These are phyloP conservation scores for Mortierella sp. DNA, from an alignment of 371 early-diverging fungal genomes.

Conservation along the genomic window DNA sequence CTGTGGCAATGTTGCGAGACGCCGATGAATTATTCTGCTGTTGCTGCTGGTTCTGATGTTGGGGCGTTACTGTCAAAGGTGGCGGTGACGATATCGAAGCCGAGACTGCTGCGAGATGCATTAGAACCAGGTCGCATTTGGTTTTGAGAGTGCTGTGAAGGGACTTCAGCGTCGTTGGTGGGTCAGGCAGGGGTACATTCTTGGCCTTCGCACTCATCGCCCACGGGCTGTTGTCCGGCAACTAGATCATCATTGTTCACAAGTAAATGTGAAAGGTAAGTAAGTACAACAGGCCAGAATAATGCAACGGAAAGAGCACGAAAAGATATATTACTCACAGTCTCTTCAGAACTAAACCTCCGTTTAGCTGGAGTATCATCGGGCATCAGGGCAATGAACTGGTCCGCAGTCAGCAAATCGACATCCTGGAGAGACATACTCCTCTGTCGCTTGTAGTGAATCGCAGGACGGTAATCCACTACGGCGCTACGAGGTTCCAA, in stretches of 20 bases:
- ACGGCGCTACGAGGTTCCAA: constrained; percentile 43
- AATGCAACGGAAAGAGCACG: background rate
- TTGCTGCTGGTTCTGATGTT: background rate
- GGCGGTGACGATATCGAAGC: background rate
- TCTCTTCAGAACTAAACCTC: constrained; percentile 52
- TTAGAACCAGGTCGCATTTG: constrained; percentile 23
- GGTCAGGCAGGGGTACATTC: constrained; percentile 24
- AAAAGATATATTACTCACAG: constrained; percentile 16
- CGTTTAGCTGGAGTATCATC: constrained; percentile 39
- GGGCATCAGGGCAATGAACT: constrained; percentile 46
- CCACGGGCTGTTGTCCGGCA: constrained; percentile 23
- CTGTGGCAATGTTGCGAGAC: background rate
- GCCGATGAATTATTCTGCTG: background rate
- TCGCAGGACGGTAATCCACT: constrained; percentile 27
- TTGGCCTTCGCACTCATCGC: background rate
- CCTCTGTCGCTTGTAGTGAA: constrained; percentile 42
- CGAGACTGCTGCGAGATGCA: constrained; percentile 20
- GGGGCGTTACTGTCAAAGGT: background rate
- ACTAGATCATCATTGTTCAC: background rate
- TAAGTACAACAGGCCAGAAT: background rate
- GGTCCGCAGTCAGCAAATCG: constrained; percentile 52
- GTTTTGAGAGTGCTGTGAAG: constrained; percentile 20
- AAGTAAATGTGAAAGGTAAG: background rate
- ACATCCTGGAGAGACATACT: constrained; percentile 57
- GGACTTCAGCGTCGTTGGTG: constrained; percentile 20